Evolutionary conservation across 306 rosid genomes (phyloP).

Genomic region (Vigna mungo): DNA sequence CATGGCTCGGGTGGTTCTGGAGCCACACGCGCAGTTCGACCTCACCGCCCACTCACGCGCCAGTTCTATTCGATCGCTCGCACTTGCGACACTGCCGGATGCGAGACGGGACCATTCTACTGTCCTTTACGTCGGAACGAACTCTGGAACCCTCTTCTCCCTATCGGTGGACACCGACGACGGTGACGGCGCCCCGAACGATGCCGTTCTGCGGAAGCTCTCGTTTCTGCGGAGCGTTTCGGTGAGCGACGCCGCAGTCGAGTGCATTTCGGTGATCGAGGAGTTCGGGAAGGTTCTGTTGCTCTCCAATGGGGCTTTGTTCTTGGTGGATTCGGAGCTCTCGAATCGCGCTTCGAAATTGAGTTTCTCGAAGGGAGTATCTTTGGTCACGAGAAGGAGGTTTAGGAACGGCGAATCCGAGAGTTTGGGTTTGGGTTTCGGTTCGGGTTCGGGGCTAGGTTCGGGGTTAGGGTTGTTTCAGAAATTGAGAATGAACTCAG

Average conservation of each 20-base stretch:
- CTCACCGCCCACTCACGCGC: constrained; percentile 58
- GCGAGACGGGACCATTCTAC: constrained; percentile 40
- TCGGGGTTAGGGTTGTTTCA: constrained; percentile 62
- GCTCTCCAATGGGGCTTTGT: constrained; percentile 78
- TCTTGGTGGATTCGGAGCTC: constrained; percentile 64
- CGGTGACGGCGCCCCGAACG: not conserved
- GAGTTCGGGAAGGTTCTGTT: constrained; percentile 65
- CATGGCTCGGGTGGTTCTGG: constrained; percentile 72
- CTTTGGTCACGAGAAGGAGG: constrained; percentile 65
- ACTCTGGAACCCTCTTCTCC: constrained; percentile 69
- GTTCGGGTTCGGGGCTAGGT: constrained; percentile 41
- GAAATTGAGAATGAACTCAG: constrained; percentile 47
- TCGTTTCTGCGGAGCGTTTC: constrained; percentile 58
- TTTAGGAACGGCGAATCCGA: constrained; percentile 62
- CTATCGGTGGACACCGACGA: constrained; percentile 56
- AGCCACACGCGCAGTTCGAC: constrained; percentile 72
- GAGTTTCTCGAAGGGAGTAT: constrained; percentile 66
- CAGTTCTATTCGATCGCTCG: constrained; percentile 67
- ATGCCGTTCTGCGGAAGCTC: constrained; percentile 45
- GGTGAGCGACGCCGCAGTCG: constrained; percentile 63
- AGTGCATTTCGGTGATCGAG: constrained; percentile 54
- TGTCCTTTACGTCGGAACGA: constrained; percentile 70
- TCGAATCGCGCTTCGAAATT: constrained; percentile 61
- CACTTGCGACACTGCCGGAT: constrained; percentile 48
- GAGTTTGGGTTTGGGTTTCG: constrained; percentile 34